Evolutionary conservation across 352 stramenopile species (phyloP).

Genomic region (Phytophthora meadii): DNA sequence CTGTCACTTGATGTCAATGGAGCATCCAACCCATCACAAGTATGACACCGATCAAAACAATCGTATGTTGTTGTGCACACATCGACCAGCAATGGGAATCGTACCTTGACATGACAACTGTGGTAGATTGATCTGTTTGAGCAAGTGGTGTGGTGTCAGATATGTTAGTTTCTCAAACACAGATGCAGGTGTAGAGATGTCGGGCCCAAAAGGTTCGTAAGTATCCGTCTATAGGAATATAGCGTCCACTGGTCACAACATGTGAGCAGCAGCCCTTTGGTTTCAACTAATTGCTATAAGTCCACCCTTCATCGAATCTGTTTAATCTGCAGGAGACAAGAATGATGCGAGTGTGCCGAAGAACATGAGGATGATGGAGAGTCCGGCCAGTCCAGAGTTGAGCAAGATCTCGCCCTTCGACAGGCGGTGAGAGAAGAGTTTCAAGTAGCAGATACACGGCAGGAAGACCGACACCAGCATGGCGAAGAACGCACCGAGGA

Average conservation of each 20-base stretch:
- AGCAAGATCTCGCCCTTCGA: constrained; percentile 57
- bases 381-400: constrained; percentile 59
- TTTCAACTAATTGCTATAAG: constrained; percentile 26
- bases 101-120: constrained; percentile 16
- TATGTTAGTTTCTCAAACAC: too few relatives aligned
- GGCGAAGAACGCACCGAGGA: constrained; percentile 87
- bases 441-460: constrained; percentile 86
- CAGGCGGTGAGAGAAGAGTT: constrained; percentile 72
- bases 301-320: neutral
- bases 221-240: constrained; percentile 29
- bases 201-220: too few relatives aligned
- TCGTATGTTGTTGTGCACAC: constrained; percentile 17
- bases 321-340: constrained; percentile 67
- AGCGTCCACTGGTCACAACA: constrained; percentile 14
- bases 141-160: too few relatives aligned
- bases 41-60: constrained; percentile 28
- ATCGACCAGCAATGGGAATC: constrained; percentile 17
- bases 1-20: constrained; percentile 34
- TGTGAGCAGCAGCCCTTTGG: constrained; percentile 20
- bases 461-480: constrained; percentile 88
- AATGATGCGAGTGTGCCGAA: constrained; percentile 84
- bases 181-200: too few relatives aligned
- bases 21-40: constrained; percentile 23
- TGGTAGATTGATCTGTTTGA: neutral
- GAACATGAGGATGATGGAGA: constrained; percentile 77